Evolutionary conservation across 2,329 filamentous ascomycete species (phyloP).

Genomic region (Stagonosporopsis chrysanthemi): DNA sequence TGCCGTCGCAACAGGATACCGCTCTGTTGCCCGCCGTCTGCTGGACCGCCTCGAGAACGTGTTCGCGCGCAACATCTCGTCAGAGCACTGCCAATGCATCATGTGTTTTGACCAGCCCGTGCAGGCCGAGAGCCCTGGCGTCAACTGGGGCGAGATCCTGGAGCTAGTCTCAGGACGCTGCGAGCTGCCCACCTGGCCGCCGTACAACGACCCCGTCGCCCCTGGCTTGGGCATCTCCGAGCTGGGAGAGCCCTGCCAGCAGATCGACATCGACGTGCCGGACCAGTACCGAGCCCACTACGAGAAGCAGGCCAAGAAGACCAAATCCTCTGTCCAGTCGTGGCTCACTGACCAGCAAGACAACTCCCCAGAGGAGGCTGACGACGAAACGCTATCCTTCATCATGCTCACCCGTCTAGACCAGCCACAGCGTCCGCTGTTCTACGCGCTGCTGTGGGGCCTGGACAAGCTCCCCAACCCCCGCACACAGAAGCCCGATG

Average conservation of each 20-base stretch:
- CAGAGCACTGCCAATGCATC: slow-evolving; percentile 82
- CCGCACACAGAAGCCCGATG: slow-evolving; percentile 71
- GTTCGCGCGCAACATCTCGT: slow-evolving; percentile 89
- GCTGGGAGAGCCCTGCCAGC: slow-evolving; percentile 68
- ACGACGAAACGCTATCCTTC: slow-evolving; percentile 92
- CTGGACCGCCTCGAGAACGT: slow-evolving; percentile 92
- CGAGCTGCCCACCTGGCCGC: slow-evolving; percentile 87
- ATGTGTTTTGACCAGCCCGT: slow-evolving; percentile 71
- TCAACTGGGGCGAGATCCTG: slow-evolving; percentile 95
- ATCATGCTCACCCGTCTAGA: slow-evolving; percentile 90
- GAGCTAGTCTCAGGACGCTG: slow-evolving; percentile 90
- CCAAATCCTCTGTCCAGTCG: slow-evolving; percentile 85
- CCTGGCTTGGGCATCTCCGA: slow-evolving; percentile 65
- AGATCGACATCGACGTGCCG: slow-evolving; percentile 91
- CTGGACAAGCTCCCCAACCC: slow-evolving; percentile 59
- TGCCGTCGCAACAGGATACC: slow-evolving; percentile 93
- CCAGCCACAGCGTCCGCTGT: slow-evolving; percentile 76
- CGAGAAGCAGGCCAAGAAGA: slow-evolving; percentile 89
- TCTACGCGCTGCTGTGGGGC: slow-evolving; percentile 78
- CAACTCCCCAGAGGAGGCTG: slow-evolving; percentile 83
- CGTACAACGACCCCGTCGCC: slow-evolving; percentile 67
- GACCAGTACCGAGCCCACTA: slow-evolving; percentile 95
- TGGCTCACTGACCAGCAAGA: slow-evolving; percentile 87
- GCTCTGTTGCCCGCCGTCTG: slow-evolving; percentile 88
- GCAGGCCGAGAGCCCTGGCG: slow-evolving; percentile 63